phyloP scores from a whole-genome alignment of 352 stramenopile species.

The Albugo candida region DNA sequence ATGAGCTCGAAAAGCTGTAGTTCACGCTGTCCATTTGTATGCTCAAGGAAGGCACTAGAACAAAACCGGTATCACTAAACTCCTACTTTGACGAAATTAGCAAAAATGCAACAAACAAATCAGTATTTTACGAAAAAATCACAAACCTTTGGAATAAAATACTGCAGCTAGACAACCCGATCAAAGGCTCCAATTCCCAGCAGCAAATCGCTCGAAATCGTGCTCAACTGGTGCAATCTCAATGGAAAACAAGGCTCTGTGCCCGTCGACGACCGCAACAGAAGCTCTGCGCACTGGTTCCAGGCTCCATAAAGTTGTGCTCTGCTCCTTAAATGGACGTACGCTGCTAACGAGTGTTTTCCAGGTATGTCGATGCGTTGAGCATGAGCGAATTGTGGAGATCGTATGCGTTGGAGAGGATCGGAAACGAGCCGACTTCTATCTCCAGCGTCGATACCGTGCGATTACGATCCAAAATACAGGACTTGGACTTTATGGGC shows the following conservation, averaged over 20 bases:
- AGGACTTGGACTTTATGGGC: conserved; percentile 40
- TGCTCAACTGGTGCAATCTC: conserved; percentile 28
- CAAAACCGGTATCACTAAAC: no score
- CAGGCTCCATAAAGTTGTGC: conserved; percentile 22
- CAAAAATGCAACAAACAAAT: no score
- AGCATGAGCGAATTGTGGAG: not conserved
- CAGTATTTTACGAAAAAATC: conserved; percentile 14
- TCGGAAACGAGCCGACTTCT: not conserved
- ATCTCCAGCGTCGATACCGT: not conserved
- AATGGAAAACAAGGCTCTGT: conserved; percentile 15
- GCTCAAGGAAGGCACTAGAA: no score
- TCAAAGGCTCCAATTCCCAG: conserved; percentile 18
- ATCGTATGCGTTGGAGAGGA: not conserved
- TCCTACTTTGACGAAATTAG: no score
- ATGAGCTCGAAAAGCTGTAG: no score
- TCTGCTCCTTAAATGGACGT: not conserved
- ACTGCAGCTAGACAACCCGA: conserved; percentile 52
- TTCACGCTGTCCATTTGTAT: no score
- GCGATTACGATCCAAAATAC: conserved; percentile 31
- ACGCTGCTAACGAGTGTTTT: not conserved
- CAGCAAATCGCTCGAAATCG: conserved; percentile 4
- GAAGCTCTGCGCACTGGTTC: conserved; percentile 28
- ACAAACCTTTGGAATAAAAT: conserved; percentile 50
- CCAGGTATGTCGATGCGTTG: not conserved
- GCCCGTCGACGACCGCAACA: conserved; percentile 19